Base-by-base conservation (phyloP, 441 rosid species). In the Sinapis alba region DNA sequence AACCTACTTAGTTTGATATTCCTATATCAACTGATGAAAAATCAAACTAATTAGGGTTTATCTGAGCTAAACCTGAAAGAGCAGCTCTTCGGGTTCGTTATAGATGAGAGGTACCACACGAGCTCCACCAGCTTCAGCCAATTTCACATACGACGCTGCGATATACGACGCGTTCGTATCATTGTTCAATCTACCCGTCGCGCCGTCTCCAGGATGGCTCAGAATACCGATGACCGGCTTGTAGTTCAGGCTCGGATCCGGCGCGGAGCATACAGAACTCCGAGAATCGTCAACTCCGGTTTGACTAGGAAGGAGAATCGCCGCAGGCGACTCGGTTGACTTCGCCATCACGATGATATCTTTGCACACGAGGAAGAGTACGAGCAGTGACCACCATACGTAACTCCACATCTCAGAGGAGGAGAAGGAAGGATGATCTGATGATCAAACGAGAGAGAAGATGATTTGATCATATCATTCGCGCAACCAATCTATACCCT, bases 151-250 rank as follows among this genome's bases (percentile, higher is more conserved):
- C 26, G 99, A 94, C 3, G 99, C 94, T 0, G 97, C 91, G 21
- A 94, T 87, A 71, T 83, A 87, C n/a, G 97, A 89, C 11, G 85
- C 82, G 57, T 75, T 75, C 0, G 90, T 63, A 3, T 80, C 89
- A 30, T 92, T 86, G 62, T 38, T 90, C 50, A 94, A 80, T 65
- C 97, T 79, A 5, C 97, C 99, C 11, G 94, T 85, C 2, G 97
- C 97, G 45, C 97, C 97, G 11, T 94, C 99, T 0, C 97, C 97
- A 0, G 97, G 97, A 74, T 94, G 99, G 43, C 83, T 88, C 2
- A 94, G 71, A 18, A 94, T 90, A 10, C 98, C 98, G 62, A 94
- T 86, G 43, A 94, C 90, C 11, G 97, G 94, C 23, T 85, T 83
- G 75, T 84, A 88, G 27, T 94, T 90, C 2, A 94, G 84, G 19